Evolutionary conservation across 805 yeast genomes (phyloP), one percentile per base, ranked within the genome.

Genomic region (Henningerozyma blattae): DNA sequence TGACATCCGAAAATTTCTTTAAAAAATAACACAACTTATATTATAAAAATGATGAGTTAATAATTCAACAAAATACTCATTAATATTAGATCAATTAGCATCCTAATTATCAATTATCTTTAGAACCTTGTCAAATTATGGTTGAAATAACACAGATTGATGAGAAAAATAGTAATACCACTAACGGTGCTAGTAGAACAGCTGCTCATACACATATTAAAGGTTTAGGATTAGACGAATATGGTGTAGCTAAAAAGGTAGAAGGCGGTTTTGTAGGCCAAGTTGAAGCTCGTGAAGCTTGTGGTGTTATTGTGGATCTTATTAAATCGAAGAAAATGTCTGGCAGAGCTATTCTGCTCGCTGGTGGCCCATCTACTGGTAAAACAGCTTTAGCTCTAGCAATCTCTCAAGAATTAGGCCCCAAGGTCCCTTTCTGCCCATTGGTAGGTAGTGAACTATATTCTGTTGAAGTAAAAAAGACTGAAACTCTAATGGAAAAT

Each of bases 331-430:
- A 84, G 49, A 84, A 78, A 58, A 81, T 91, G 78, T 80, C 94
- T 33, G 98, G 98, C 19, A 82, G 89, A 52, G 97, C 95, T n/a
- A 76, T 91, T 33, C 61, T 91, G 39, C 68, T 91, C 35, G 97
- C 98, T 1, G 98, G 98, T 34, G 94, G 94, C 5, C 97, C 98
- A 8, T 95, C 97, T 0, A 89, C 97, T 5, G 98, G 98, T 54
- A 91, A 91, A 57, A 91, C 98, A 3, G 98, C 98, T 1, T 69
- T 91, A 49, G 97, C 97, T 0, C 68, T 91, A 48, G 98, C 96
- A 2, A 77, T 91, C 36, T 84, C 96, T 3, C 97, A 91, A 56
- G 95, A 85, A 56, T 67, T 91, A 47, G 98, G 98, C 4, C 91
- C 94, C 27, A 86, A 89, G 53, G 97, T 91, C 35, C 98, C 98